Evolutionary conservation across 345 rosid species (phyloP).

Genomic region (Raphanus raphanistrum): DNA sequence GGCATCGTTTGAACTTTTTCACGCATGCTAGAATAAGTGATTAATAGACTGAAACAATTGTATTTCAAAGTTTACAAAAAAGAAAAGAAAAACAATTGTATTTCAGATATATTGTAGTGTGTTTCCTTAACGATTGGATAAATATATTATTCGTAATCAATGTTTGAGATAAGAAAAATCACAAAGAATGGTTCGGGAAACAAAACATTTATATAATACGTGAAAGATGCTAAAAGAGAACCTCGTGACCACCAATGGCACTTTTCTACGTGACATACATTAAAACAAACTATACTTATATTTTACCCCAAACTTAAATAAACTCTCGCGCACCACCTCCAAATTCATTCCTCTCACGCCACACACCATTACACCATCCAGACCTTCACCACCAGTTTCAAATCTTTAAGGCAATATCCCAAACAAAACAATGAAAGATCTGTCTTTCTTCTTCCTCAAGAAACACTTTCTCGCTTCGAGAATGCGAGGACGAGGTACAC

Average conservation of each 20-base stretch:
- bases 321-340: conserved; percentile 32
- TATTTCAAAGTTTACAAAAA: too few species aligned
- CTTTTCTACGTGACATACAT: conserved; percentile 39
- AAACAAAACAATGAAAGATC: conserved; percentile 57
- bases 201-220: conserved; percentile 19
- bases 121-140: not conserved
- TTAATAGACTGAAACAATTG: not conserved
- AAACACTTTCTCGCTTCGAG: conserved; percentile 54
- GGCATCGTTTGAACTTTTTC: too few species aligned
- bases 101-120: not conserved
- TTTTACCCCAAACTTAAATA: conserved; percentile 26
- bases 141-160: not conserved
- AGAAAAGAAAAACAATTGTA: too few species aligned
- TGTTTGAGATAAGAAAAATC: not conserved
- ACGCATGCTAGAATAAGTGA: too few species aligned
- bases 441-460: conserved; percentile 67
- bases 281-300: conserved; percentile 15
- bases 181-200: conserved; percentile 20
- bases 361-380: conserved; percentile 12
- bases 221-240: conserved; percentile 24
- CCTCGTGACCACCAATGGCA: conserved; percentile 41
- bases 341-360: conserved; percentile 35
- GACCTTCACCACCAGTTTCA: conserved; percentile 6
- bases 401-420: conserved; percentile 5
- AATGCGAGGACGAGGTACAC: conserved; percentile 62